Base-by-base conservation (phyloP, 768 basidiomycete genomes). In the Cyclocybe aegerita region DNA sequence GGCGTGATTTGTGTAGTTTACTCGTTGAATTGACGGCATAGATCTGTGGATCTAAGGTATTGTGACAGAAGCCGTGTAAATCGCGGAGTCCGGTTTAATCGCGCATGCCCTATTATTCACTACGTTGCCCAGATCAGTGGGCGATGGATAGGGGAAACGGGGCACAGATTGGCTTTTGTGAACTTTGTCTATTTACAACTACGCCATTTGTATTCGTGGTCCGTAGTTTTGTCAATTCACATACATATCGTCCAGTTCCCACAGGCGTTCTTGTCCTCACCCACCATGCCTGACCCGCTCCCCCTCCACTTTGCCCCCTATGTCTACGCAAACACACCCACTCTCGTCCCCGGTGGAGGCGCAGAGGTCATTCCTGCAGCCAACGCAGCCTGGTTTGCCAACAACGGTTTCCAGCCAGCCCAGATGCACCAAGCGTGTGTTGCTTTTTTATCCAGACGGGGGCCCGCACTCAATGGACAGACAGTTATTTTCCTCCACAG, bases 131-230 rank as follows among this genome's bases (percentile, higher is more conserved):
- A 69, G 63, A 65, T 60, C 54, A 63, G 70, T 76, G 74, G 77
- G 64, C 69, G 68, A 64, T 75, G 85, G 85, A 61, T 85, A 88
- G 87, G 87, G 88, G 86, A 89, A 90, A 85, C 60, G 82, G 80
- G 86, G 88, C 85, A 83, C 55, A 88, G 70, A 87, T 77, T 52
- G 57, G 82, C 17, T 52, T 44, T 55, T 54, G 40, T 58, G 52
- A 46, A 39, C 43, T 34, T 40, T 48, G 23, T 23, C 23, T 23
- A 23, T 44, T 40, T 53, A 49, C 31, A 49, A 50, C 32, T 41
- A 51, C 52, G 45, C 43, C n/a, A 16, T 34, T 37, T 31, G 30
- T 50, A 30, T 35, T 53, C 14, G 31, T 23, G 16, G 30, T 8
- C n/a, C 11, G 34, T 37, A 45, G n/a, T 48, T 14, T 32, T 32